A percentile compares a stretch with the other conserved stretches of the same genome.
phyloP scores from a whole-genome alignment of 2,329 filamentous ascomycete genomes.

The Diaporthe batatas region DNA sequence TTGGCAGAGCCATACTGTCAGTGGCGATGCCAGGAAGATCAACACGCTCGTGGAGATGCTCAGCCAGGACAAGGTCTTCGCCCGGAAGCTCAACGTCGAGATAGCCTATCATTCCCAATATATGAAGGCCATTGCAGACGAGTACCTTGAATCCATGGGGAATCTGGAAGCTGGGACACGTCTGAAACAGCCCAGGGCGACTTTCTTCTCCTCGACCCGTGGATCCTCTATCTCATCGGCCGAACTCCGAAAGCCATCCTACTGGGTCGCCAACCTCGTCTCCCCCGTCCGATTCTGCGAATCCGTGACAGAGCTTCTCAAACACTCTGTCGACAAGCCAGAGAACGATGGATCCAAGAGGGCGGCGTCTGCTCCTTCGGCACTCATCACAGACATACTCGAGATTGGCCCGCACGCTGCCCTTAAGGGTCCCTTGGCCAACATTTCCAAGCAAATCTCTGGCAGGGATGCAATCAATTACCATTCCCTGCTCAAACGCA shows the following conservation, averaged over 20 bases:
- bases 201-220: slow-evolving; percentile 47
- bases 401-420: slow-evolving; percentile 49
- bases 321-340: slow-evolving; percentile 7
- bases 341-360: slow-evolving; percentile 36
- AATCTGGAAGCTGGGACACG: slow-evolving; percentile 37
- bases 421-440: slow-evolving; percentile 46
- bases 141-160: slow-evolving; percentile 44
- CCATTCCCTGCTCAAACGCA: slow-evolving; percentile 34
- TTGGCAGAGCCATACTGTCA: slow-evolving; percentile 47
- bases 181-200: slow-evolving; percentile 22
- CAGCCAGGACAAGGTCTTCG: slow-evolving; percentile 44
- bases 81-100: slow-evolving; percentile 48
- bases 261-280: slow-evolving; percentile 49
- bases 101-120: slow-evolving; percentile 53
- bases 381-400: slow-evolving; percentile 44
- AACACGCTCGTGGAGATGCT: slow-evolving; percentile 43
- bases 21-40: slow-evolving; percentile 46
- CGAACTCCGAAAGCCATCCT: slow-evolving; percentile 43
- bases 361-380: neutral
- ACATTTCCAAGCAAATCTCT: slow-evolving; percentile 44
- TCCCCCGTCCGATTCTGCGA: slow-evolving; percentile 48
- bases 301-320: slow-evolving; percentile 45
- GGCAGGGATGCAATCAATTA: slow-evolving; percentile 24
- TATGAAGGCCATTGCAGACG: slow-evolving; percentile 45
- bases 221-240: slow-evolving; percentile 39